Evolutionary conservation across 163 green algal genomes (phyloP).

Genomic region (Scenedesmus sp.): DNA sequence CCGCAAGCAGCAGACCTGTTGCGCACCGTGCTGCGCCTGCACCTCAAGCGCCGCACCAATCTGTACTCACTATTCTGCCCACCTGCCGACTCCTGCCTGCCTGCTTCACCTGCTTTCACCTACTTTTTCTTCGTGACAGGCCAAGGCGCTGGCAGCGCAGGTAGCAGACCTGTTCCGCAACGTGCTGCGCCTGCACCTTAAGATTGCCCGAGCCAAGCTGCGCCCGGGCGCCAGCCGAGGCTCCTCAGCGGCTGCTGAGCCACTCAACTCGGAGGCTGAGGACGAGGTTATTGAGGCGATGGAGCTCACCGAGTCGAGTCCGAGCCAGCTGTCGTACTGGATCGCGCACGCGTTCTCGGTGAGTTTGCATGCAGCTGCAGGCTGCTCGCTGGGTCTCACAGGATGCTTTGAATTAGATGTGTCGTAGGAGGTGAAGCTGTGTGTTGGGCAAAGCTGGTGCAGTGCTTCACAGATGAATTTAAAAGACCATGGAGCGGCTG

Average conservation of each 20-base stretch:
- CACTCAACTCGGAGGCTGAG: slow-evolving; percentile 19
- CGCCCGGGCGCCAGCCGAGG: not conserved
- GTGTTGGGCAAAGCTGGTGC: too few species aligned
- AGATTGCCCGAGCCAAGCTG: slow-evolving; percentile 66
- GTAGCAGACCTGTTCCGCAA: slow-evolving; percentile 76
- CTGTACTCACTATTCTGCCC: too few species aligned
- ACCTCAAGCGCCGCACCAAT: slow-evolving; percentile 55
- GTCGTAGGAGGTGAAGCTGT: too few species aligned
- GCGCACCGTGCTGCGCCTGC: slow-evolving; percentile 71
- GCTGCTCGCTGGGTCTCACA: too few species aligned
- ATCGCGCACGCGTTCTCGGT: slow-evolving; percentile 76
- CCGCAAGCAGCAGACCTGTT: slow-evolving; percentile 72
- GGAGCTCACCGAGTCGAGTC: slow-evolving; percentile 68
- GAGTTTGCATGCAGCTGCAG: not conserved
- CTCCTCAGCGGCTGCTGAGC: slow-evolving; percentile 1
- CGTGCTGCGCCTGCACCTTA: slow-evolving; percentile 76
- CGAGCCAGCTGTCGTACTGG: slow-evolving; percentile 80
- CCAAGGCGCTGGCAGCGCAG: slow-evolving; percentile 60
- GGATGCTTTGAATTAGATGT: too few species aligned
- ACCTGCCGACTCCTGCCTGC: too few species aligned
- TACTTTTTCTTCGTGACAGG: slow-evolving; percentile 50
- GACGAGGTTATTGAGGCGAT: slow-evolving; percentile 71
- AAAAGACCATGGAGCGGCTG: not conserved
- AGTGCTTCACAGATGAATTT: too few species aligned
- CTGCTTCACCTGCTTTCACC: too few species aligned